phyloP scores from a whole-genome alignment of 495 filamentous ascomycete species.

The Xylaria scruposa region DNA sequence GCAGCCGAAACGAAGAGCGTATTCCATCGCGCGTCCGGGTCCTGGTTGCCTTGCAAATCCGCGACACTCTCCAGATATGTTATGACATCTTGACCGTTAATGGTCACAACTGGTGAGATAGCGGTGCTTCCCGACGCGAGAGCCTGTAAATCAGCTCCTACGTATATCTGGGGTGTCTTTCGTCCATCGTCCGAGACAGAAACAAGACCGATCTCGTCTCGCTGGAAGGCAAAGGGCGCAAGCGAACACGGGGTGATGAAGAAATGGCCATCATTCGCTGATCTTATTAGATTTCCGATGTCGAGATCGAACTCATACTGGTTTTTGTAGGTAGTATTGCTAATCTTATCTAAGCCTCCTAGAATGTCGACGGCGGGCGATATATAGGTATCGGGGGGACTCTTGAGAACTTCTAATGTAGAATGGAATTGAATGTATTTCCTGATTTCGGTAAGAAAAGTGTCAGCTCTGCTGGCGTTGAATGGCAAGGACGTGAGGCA shows the following conservation, averaged over 20 bases:
- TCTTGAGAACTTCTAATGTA: conserved; percentile 51
- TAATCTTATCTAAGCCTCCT: conserved; percentile 46
- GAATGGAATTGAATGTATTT: conserved; percentile 37
- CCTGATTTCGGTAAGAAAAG: conserved; percentile 10
- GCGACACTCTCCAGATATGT: conserved; percentile 31
- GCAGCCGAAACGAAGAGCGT: background rate
- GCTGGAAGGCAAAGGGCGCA: conserved; percentile 7
- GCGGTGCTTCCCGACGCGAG: background rate
- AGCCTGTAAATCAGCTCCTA: background rate
- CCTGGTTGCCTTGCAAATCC: conserved; percentile 33
- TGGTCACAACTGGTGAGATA: conserved; percentile 17
- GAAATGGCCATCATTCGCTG: conserved; percentile 61
- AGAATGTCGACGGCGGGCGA: conserved; percentile 49
- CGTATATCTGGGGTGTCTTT: conserved; percentile 30
- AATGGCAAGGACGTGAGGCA: conserved; percentile 12
- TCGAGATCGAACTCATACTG: conserved; percentile 61
- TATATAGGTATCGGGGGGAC: conserved; percentile 49
- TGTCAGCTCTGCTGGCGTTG: background rate
- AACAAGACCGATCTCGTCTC: background rate
- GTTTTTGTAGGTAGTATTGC: conserved; percentile 44
- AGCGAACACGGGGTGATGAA: conserved; percentile 25
- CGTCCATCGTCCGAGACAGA: conserved; percentile 43
- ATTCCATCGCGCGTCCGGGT: conserved; percentile 43
- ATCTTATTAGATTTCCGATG: conserved; percentile 46
- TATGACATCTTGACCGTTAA: conserved; percentile 44